Evolutionary conservation across 371 early-diverging fungal genomes (phyloP).

Genomic region (Apophysomyces variabilis): DNA sequence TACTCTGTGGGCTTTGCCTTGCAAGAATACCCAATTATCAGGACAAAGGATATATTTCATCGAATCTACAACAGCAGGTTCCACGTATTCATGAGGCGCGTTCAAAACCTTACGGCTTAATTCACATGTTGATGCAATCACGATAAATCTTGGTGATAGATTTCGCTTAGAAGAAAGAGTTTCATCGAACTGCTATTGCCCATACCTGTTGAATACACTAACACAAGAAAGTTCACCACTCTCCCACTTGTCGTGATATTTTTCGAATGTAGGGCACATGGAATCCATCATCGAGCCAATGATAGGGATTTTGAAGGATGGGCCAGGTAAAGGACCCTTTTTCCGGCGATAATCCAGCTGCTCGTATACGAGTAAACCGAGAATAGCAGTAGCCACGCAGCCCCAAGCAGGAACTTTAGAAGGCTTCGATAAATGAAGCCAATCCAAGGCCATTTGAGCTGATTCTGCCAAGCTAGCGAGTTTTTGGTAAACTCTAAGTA

Average conservation of each 20-base stretch:
- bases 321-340: slow-evolving; percentile 32
- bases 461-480: neutral
- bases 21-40: slow-evolving; percentile 37
- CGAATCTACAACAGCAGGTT: slow-evolving; percentile 33
- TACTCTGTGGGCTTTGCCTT: slow-evolving; percentile 27
- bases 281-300: slow-evolving; percentile 38
- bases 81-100: slow-evolving; percentile 22
- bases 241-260: slow-evolving; percentile 34
- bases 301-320: slow-evolving; percentile 29
- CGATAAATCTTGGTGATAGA: slow-evolving; percentile 27
- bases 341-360: slow-evolving; percentile 29
- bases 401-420: neutral
- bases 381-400: slow-evolving; percentile 15
- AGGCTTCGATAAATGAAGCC: neutral
- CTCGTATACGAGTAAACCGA: slow-evolving; percentile 29
- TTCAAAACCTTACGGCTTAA: slow-evolving; percentile 33
- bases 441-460: slow-evolving; percentile 1
- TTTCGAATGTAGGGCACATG: slow-evolving; percentile 35
- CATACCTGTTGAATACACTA: slow-evolving; percentile 32
- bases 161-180: neutral
- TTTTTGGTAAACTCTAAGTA: no score
- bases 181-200: neutral
- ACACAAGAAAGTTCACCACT: slow-evolving; percentile 37
- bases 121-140: slow-evolving; percentile 35
- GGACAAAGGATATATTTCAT: slow-evolving; percentile 30